phyloP scores from a whole-genome alignment of 2,329 filamentous ascomycete species.

The Neonectria ditissima region DNA sequence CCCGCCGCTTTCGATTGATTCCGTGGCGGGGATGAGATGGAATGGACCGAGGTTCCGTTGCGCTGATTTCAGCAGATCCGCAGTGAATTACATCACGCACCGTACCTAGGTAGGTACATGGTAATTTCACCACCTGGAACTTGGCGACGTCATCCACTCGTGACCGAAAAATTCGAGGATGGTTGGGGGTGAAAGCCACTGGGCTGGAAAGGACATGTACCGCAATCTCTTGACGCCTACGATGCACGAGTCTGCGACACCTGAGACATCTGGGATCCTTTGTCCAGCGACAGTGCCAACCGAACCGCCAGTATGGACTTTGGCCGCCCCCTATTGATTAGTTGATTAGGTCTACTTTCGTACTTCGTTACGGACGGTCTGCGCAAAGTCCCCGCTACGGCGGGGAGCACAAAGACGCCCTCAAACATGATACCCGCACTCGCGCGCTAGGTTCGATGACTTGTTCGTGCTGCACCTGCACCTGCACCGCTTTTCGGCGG shows the following conservation, averaged over 20 bases:
- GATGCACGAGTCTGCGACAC: not conserved
- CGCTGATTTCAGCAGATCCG: constrained; percentile 12
- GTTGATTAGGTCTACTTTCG: too few relatives aligned
- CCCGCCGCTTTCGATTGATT: not conserved
- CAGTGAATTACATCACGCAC: not conserved
- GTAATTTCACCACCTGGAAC: not conserved
- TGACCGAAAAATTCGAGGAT: not conserved
- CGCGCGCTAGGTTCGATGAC: constrained; percentile 20
- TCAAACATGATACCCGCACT: not conserved
- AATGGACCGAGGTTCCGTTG: constrained; percentile 4
- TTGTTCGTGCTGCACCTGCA: constrained; percentile 6
- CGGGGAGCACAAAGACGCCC: not conserved
- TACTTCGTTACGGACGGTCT: too few relatives aligned
- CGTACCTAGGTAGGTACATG: not conserved
- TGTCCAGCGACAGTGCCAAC: constrained; percentile 5
- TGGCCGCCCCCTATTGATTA: too few relatives aligned
- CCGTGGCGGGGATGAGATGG: not conserved
- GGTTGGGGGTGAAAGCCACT: constrained; percentile 8
- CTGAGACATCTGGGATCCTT: constrained; percentile 11
- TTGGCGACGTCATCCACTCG: constrained; percentile 20
- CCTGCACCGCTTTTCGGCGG: constrained; percentile 2
- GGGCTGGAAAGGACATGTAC: not conserved
- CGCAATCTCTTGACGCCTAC: not conserved
- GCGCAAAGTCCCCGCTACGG: not conserved
- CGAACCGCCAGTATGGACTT: constrained; percentile 15